Evolutionary conservation across 2,329 filamentous ascomycete genomes (phyloP).

Genomic region (Aspergillus calidoustus): DNA sequence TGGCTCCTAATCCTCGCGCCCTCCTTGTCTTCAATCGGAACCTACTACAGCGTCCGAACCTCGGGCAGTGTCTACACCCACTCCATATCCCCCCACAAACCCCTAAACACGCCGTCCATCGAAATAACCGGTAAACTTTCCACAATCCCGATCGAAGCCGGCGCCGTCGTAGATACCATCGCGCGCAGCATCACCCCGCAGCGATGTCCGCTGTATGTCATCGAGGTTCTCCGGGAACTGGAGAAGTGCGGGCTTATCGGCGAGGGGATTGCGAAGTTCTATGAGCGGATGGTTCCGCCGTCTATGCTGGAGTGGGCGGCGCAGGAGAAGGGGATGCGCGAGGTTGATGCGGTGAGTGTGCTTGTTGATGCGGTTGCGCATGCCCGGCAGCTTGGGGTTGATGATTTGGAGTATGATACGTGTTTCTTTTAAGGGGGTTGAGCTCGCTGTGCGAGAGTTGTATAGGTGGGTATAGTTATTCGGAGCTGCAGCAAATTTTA

Average conservation of each 20-base stretch:
- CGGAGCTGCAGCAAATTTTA: too few species aligned
- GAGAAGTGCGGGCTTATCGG: neutral
- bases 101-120: neutral
- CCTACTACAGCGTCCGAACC: neutral
- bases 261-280: neutral
- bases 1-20: neutral
- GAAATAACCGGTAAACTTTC: neutral
- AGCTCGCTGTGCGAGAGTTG: neutral
- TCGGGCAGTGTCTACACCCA: neutral
- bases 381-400: neutral
- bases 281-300: neutral
- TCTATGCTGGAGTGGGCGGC: neutral
- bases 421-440: neutral
- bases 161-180: neutral
- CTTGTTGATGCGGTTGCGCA: neutral
- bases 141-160: neutral
- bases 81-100: neutral
- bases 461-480: neutral
- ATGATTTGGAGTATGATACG: neutral
- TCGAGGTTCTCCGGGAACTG: neutral
- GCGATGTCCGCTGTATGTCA: neutral
- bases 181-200: neutral
- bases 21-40: neutral
- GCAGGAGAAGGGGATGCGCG: neutral
- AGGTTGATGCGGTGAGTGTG: neutral